Conservation (phyloP, 2,329 filamentous ascomycete genomes). For the Phaeosphaeria sp. region DNA sequence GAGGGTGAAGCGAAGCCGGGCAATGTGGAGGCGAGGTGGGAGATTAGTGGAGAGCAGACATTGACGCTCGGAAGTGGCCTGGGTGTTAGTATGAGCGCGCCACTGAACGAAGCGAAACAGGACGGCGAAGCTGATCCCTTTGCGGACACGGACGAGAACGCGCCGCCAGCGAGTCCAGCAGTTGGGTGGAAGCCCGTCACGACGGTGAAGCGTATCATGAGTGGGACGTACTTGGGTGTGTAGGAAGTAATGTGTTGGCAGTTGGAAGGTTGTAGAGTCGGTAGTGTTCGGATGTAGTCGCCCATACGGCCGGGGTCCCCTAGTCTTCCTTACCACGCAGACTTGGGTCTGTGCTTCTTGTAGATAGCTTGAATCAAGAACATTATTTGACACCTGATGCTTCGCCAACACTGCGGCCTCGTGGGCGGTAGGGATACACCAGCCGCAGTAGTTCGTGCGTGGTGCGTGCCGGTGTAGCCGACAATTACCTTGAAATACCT, state of each 20-base stretch:
- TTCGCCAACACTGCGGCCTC: neutral
- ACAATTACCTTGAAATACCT: neutral
- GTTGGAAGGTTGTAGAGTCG: neutral
- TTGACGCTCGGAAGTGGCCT: constrained; percentile 67
- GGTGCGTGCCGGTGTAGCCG: neutral
- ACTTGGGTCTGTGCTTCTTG: constrained; percentile 4
- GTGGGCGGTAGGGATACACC: neutral
- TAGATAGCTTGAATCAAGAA: constrained; percentile 1
- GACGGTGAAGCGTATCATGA: constrained; percentile 46
- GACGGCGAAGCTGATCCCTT: constrained; percentile 70
- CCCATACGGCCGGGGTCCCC: neutral
- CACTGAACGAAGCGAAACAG: constrained; percentile 49
- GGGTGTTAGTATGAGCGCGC: constrained; percentile 54
- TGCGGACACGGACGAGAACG: constrained; percentile 64
- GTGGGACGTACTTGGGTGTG: constrained; percentile 47
- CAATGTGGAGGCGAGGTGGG: constrained; percentile 83
- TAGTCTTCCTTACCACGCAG: constrained; percentile 1
- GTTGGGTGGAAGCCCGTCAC: constrained; percentile 42
- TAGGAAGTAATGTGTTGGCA: constrained; percentile 15
- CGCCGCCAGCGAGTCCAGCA: constrained; percentile 28
- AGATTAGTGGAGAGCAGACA: constrained; percentile 63
- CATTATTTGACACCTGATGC: neutral
- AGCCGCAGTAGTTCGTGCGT: neutral
- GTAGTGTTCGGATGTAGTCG: neutral
- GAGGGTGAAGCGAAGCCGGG: constrained; percentile 75